Conservation (phyloP, 2,329 filamentous ascomycete genomes). For the Arthroderma uncinatum region DNA sequence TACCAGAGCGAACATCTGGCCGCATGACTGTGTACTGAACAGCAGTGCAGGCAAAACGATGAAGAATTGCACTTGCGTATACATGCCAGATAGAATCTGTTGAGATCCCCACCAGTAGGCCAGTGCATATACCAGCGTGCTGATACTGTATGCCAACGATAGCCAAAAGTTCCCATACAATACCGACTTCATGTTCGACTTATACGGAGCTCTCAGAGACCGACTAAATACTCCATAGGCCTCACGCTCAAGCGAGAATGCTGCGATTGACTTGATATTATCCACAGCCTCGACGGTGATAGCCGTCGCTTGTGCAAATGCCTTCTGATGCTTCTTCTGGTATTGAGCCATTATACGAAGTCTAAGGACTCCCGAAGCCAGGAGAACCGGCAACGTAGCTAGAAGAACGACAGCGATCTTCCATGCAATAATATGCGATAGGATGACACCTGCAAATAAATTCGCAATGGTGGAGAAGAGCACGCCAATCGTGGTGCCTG, state of each 20-base stretch:
- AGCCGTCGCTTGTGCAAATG: conserved; percentile 35
- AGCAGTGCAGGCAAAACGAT: conserved; percentile 57
- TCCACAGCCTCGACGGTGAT: conserved; percentile 38
- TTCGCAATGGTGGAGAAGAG: conserved; percentile 54
- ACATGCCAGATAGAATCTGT: conserved; percentile 51
- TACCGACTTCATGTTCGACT: conserved; percentile 34
- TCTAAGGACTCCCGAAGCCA: conserved; percentile 55
- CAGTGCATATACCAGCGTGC: conserved; percentile 56
- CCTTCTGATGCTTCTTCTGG: conserved; percentile 41
- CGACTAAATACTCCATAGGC: conserved; percentile 30
- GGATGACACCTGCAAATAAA: conserved; percentile 50
- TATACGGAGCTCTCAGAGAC: conserved; percentile 31
- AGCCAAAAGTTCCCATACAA: conserved; percentile 32
- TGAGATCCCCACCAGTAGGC: conserved; percentile 65
- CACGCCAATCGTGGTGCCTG: conserved; percentile 55
- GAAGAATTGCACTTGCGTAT: conserved; percentile 54
- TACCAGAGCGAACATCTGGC: conserved; percentile 57
- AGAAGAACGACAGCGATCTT: conserved; percentile 59
- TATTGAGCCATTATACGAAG: conserved; percentile 48
- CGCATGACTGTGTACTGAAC: conserved; percentile 56
- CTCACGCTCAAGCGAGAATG: conserved; percentile 37
- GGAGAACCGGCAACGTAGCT: conserved; percentile 51
- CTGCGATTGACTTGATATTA: conserved; percentile 37
- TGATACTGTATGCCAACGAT: conserved; percentile 27
- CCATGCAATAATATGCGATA: conserved; percentile 58